These are phyloP conservation scores for Microdochium nivale DNA, from an alignment of 2,329 filamentous ascomycete species.

Conservation along the genomic window DNA sequence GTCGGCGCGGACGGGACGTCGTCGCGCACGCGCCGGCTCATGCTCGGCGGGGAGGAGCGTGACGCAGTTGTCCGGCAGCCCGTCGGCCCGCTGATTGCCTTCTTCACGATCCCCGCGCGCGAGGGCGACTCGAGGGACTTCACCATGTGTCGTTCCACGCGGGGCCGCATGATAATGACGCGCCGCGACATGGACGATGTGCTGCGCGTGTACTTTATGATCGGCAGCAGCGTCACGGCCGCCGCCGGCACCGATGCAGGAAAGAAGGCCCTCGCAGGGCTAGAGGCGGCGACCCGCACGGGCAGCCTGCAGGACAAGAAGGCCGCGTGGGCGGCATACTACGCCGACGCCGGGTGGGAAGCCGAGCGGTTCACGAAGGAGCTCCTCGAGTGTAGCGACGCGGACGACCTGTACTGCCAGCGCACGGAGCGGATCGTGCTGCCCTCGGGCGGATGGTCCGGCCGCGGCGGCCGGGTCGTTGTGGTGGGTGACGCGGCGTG, in stretches of 20 bases:
- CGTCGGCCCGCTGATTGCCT: conserved; percentile 14
- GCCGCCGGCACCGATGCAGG: conserved; percentile 1
- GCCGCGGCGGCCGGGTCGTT: conserved; percentile 22
- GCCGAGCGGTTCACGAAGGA: conserved; percentile 23
- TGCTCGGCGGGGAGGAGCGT: conserved; percentile 14
- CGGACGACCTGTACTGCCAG: conserved; percentile 35
- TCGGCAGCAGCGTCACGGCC: background rate
- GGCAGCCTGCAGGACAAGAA: conserved; percentile 26
- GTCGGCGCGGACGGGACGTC: conserved; percentile 45
- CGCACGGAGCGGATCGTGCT: conserved; percentile 32
- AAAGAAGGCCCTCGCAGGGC: conserved; percentile 3
- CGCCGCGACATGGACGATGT: background rate
- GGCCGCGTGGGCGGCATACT: conserved; percentile 26
- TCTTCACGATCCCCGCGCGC: conserved; percentile 12
- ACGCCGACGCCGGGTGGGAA: conserved; percentile 37
- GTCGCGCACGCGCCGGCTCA: conserved; percentile 32
- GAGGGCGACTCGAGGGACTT: background rate
- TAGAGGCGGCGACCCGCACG: conserved; percentile 3
- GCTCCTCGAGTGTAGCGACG: conserved; percentile 13
- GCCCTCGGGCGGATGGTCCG: conserved; percentile 15
- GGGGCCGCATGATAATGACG: background rate
- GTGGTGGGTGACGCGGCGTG: conserved; percentile 39
- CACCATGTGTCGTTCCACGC: background rate
- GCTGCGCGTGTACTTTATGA: background rate
- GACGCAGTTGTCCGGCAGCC: conserved; percentile 8